Evolutionary conservation across 768 basidiomycete genomes (phyloP).

Genomic region (Boletus speciosus): DNA sequence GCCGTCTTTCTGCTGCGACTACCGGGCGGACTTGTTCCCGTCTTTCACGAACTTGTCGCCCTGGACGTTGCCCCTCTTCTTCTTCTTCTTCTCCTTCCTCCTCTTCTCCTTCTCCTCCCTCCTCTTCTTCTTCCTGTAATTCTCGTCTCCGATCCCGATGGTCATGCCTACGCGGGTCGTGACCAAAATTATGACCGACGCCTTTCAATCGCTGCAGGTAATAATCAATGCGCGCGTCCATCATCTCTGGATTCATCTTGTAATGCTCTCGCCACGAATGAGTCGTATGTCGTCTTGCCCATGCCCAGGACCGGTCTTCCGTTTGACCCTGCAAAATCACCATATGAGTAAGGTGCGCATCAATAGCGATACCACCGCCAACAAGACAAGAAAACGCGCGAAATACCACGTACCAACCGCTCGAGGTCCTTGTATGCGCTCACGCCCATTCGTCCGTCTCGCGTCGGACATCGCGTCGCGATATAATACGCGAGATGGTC

Average conservation of each 20-base stretch:
- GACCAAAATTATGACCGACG: slow-evolving; percentile 20
- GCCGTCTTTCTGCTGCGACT: not conserved
- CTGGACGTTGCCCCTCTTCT: slow-evolving; percentile 1
- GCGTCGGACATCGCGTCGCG: slow-evolving; percentile 43
- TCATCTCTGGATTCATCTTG: slow-evolving; percentile 37
- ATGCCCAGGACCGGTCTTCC: slow-evolving; percentile 37
- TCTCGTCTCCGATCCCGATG: not conserved
- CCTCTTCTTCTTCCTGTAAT: slow-evolving; percentile 10
- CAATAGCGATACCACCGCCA: not conserved
- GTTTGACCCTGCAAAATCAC: slow-evolving; percentile 17
- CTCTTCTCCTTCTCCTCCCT: slow-evolving; percentile 1
- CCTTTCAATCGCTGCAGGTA: slow-evolving; percentile 21
- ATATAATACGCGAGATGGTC: slow-evolving; percentile 43
- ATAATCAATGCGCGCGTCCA: slow-evolving; percentile 40
- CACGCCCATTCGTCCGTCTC: slow-evolving; percentile 46
- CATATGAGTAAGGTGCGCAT: not conserved
- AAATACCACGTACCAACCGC: slow-evolving; percentile 41
- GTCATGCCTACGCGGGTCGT: slow-evolving; percentile 22
- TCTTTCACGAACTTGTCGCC: not conserved
- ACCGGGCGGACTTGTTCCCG: not conserved
- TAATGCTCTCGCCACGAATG: slow-evolving; percentile 65
- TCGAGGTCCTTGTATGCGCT: slow-evolving; percentile 42
- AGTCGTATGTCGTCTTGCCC: slow-evolving; percentile 47
- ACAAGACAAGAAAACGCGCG: not conserved
- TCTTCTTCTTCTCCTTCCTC: slow-evolving; percentile 6